These are phyloP conservation scores for Serendipita sp. DNA, from an alignment of 768 basidiomycete species.

Conservation along the genomic window DNA sequence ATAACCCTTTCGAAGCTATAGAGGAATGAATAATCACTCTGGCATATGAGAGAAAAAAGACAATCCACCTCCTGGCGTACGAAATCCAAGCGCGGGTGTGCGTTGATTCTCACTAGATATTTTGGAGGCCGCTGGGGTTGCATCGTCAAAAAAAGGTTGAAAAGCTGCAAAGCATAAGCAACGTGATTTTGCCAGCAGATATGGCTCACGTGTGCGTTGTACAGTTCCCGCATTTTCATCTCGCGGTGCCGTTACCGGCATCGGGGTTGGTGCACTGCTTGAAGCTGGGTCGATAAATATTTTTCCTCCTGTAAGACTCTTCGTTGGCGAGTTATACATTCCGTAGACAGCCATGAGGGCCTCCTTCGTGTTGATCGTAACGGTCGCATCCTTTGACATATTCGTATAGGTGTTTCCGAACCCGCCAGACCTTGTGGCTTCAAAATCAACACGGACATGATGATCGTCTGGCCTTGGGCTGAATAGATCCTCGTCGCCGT, in stretches of 20 bases:
- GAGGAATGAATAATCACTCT: background rate
- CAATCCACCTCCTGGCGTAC: background rate
- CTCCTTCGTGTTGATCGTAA: constrained; percentile 94
- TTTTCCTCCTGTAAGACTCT: constrained; percentile 15
- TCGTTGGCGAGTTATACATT: constrained; percentile 89
- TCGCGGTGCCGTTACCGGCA: background rate
- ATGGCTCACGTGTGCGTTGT: background rate
- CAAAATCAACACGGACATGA: constrained; percentile 21
- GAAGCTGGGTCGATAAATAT: background rate
- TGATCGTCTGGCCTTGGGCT: constrained; percentile 38
- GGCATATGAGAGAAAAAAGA: background rate
- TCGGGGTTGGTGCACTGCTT: background rate
- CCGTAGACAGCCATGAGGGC: constrained; percentile 88
- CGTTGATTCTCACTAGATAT: background rate
- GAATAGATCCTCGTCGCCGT: constrained; percentile 33
- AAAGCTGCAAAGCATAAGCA: constrained; percentile 28
- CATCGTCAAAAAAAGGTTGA: constrained; percentile 57
- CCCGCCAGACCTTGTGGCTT: constrained; percentile 29
- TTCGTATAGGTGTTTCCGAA: constrained; percentile 20
- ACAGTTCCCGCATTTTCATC: background rate
- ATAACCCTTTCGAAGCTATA: background rate
- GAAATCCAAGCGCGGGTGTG: background rate
- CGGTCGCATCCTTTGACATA: constrained; percentile 48
- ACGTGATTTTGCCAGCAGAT: background rate
- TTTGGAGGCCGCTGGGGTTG: constrained; percentile 16